A percentile compares a stretch with the other conserved stretches of the same genome.
These are phyloP conservation scores for Plasmopara halstedii DNA, from an alignment of 352 stramenopile genomes.

Conservation along the genomic window DNA sequence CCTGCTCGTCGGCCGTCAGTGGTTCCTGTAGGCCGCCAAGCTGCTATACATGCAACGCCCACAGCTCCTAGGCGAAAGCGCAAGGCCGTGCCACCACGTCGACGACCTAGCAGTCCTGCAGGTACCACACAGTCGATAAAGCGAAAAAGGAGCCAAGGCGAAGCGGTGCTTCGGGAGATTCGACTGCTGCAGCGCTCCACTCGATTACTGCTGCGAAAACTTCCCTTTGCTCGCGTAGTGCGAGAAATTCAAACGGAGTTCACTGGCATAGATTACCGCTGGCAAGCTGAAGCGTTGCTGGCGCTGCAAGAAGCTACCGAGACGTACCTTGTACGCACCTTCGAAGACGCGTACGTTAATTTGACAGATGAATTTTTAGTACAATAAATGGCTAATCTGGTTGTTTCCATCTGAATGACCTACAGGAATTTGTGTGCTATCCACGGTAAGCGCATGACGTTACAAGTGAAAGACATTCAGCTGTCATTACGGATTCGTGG, in stretches of 20 bases:
- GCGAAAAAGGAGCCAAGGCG: conserved; percentile 50
- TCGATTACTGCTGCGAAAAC: conserved; percentile 92
- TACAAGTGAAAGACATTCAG: conserved; percentile 95
- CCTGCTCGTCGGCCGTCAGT: conserved; percentile 20
- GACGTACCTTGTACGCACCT: conserved; percentile 92
- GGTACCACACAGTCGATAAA: conserved; percentile 25
- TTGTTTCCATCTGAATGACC: neutral
- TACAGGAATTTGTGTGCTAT: conserved; percentile 93
- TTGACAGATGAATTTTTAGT: neutral
- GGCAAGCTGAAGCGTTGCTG: conserved; percentile 88
- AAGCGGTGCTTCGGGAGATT: conserved; percentile 93
- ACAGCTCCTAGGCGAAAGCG: conserved; percentile 27
- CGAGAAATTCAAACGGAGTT: conserved; percentile 90
- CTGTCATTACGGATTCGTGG: conserved; percentile 90
- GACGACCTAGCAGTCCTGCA: conserved; percentile 6
- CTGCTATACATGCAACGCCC: conserved; percentile 33
- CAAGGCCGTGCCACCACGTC: conserved; percentile 20
- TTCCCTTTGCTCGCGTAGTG: conserved; percentile 95
- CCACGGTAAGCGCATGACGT: conserved; percentile 93
- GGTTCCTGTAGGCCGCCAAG: conserved; percentile 29
- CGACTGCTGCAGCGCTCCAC: conserved; percentile 92
- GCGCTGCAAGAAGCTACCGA: conserved; percentile 92
- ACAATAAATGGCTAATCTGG: neutral
- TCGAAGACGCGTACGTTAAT: conserved; percentile 87
- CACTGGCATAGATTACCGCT: conserved; percentile 72